Evolutionary conservation across 2,329 filamentous ascomycete species (phyloP).

Genomic region (Leptographium flavum): DNA sequence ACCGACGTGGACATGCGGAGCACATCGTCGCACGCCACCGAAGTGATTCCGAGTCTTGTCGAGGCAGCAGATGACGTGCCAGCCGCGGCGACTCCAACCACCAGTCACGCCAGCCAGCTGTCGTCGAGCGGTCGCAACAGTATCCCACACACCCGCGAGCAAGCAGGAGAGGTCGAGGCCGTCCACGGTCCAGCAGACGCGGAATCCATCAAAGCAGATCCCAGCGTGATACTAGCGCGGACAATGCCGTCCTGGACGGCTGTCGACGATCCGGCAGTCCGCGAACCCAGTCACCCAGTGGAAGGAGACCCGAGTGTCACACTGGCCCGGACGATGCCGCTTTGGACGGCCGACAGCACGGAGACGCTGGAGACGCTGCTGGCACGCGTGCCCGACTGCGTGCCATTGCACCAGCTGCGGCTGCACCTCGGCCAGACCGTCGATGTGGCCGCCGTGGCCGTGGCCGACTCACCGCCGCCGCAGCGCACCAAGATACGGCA

Average conservation of each 20-base stretch:
- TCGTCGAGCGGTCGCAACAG: no score
- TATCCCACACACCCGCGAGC: no score
- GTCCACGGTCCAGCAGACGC: no score
- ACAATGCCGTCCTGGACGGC: no score
- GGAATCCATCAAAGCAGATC: no score
- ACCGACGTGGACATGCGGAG: conserved; percentile 10
- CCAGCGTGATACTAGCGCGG: no score
- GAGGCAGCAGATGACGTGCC: neutral
- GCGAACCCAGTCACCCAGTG: no score
- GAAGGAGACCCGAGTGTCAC: conserved; percentile 14
- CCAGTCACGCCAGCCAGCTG: no score
- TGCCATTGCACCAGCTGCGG: conserved; percentile 37
- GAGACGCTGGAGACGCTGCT: conserved; percentile 23
- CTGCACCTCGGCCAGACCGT: conserved; percentile 31
- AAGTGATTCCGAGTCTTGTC: neutral
- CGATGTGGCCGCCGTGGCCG: conserved; percentile 41
- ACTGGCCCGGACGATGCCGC: conserved; percentile 10
- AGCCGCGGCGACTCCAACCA: no score
- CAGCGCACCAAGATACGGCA: conserved; percentile 42
- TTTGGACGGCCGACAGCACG: neutral
- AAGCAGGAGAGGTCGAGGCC: no score
- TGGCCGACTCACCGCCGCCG: conserved; percentile 27
- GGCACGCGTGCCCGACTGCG: conserved; percentile 36
- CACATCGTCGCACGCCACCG: conserved; percentile 1
- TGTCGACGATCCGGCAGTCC: no score